Percentiles rank a stretch among this genome's conserved stretches.
phyloP scores from a whole-genome alignment of 768 basidiomycete genomes.

The Lyophyllum semitale region DNA sequence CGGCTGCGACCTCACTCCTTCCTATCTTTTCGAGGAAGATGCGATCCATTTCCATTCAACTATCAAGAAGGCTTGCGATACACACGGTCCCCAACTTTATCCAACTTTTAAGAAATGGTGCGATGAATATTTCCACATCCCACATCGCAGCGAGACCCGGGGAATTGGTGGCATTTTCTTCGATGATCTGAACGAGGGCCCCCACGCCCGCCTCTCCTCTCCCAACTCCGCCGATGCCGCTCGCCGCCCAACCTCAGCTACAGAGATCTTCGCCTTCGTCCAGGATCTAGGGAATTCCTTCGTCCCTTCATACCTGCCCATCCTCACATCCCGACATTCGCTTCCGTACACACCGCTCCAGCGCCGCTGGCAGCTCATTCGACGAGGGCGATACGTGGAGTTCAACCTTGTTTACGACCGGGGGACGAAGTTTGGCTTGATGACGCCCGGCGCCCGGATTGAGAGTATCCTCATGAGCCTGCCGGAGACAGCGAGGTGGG shows the following conservation, averaged over 20 bases:
- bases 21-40: constrained; percentile 89
- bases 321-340: constrained; percentile 60
- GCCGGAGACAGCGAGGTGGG: constrained; percentile 87
- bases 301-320: constrained; percentile 87
- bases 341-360: constrained; percentile 64
- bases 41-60: constrained; percentile 84
- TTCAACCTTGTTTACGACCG: constrained; percentile 89
- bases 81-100: constrained; percentile 69
- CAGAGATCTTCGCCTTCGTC: constrained; percentile 79
- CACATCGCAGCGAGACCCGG: constrained; percentile 82
- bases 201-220: constrained; percentile 61
- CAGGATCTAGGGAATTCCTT: constrained; percentile 77
- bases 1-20: constrained; percentile 91
- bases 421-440: constrained; percentile 85
- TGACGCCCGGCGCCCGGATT: constrained; percentile 82
- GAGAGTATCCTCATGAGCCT: constrained; percentile 92
- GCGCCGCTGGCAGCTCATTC: constrained; percentile 90
- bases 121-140: constrained; percentile 95
- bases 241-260: constrained; percentile 54
- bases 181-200: constrained; percentile 79
- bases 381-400: constrained; percentile 93
- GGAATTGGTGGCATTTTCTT: constrained; percentile 97
- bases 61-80: constrained; percentile 74
- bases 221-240: constrained; percentile 28
- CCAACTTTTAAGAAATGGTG: constrained; percentile 91